A percentile compares a stretch with the other conserved stretches of the same genome.
Conservation (phyloP, 345 rosid species). For the Gossypium anomalum region DNA sequence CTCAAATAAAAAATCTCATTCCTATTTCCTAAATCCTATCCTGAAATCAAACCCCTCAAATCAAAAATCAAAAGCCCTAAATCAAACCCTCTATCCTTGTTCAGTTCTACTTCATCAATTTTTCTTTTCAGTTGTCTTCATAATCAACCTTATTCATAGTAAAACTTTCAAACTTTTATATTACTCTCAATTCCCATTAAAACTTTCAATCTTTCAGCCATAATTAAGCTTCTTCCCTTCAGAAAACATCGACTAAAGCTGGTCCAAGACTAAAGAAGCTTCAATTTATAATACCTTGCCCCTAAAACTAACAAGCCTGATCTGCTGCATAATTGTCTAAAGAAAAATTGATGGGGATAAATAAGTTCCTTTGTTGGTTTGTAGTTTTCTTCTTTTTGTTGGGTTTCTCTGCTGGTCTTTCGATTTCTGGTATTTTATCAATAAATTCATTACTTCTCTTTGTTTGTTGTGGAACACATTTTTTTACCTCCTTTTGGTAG, state of each 20-base stretch:
- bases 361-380: neutral
- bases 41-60: too few species aligned
- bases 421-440: constrained; percentile 37
- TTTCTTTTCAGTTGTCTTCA: too few species aligned
- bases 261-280: neutral
- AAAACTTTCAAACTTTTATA: too few species aligned
- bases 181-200: neutral
- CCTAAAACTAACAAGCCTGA: neutral
- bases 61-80: too few species aligned
- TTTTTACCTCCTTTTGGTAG: constrained; percentile 26
- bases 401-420: constrained; percentile 31
- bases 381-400: constrained; percentile 25
- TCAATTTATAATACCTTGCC: neutral
- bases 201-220: neutral
- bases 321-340: neutral
- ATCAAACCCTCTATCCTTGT: too few species aligned
- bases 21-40: too few species aligned
- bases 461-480: neutral
- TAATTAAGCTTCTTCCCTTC: neutral
- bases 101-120: too few species aligned
- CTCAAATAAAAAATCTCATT: too few species aligned
- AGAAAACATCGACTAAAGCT: neutral
- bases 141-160: too few species aligned
- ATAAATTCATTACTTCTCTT: neutral
- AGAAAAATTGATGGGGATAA: constrained; percentile 24